Conservation (phyloP, 23 red algal species). For the Gracilariopsis chorda region DNA sequence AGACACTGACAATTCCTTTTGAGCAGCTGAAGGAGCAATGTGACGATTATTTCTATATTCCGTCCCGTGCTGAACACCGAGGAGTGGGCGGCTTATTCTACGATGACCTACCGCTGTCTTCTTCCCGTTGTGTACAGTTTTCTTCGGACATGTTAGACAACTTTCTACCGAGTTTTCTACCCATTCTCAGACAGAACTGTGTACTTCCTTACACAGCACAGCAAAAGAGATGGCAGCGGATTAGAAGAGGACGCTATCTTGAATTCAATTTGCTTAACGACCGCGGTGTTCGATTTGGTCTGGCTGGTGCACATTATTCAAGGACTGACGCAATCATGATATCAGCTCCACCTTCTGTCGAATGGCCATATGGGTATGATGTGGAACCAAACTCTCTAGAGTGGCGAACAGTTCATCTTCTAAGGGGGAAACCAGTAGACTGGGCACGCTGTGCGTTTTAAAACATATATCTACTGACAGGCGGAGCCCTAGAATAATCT, state of each 20-base stretch:
- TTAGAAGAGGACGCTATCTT: conserved; percentile 46
- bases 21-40: conserved; percentile 41
- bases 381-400: conserved; percentile 5
- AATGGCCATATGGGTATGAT: conserved; percentile 50
- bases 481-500: too few relatives aligned
- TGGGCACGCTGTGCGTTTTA: too few relatives aligned
- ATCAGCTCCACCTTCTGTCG: conserved; percentile 67
- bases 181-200: conserved; percentile 9
- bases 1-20: background rate
- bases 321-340: conserved; percentile 66
- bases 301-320: background rate
- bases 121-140: background rate
- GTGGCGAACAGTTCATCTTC: conserved; percentile 25
- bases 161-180: conserved; percentile 24
- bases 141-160: background rate
- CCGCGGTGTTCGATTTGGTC: conserved; percentile 70
- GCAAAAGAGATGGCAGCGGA: conserved; percentile 56
- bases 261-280: conserved; percentile 74
- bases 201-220: background rate
- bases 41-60: conserved; percentile 77
- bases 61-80: conserved; percentile 61
- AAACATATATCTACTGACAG: too few relatives aligned
- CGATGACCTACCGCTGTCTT: conserved; percentile 19
- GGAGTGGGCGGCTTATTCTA: conserved; percentile 72
- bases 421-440: conserved; percentile 34